A percentile compares a stretch with the other conserved stretches of the same genome.
These are phyloP conservation scores for Cladophialophora immunda DNA, from an alignment of 2,329 filamentous ascomycete species.

Conservation along the genomic window DNA sequence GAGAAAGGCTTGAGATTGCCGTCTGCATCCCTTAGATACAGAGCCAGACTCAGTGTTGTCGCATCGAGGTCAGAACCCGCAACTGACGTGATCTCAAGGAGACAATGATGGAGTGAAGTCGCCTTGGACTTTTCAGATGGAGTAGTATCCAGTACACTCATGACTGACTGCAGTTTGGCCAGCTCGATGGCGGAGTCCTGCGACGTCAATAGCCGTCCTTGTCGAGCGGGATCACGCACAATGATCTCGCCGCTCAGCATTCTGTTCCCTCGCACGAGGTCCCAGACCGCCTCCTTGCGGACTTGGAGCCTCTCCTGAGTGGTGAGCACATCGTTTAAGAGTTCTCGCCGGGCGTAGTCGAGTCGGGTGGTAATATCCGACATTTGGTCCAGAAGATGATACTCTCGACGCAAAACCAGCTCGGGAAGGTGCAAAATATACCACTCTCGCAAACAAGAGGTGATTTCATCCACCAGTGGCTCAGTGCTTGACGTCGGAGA, in stretches of 20 bases:
- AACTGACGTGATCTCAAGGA: slow-evolving; percentile 85
- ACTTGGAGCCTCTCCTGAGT: slow-evolving; percentile 80
- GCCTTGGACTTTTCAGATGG: slow-evolving; percentile 74
- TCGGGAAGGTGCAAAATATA: slow-evolving; percentile 97
- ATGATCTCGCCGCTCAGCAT: slow-evolving; percentile 93
- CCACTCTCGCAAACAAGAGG: slow-evolving; percentile 96
- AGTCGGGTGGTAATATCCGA: slow-evolving; percentile 82
- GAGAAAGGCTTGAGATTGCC: slow-evolving; percentile 74
- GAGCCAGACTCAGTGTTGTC: slow-evolving; percentile 77
- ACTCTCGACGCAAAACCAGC: slow-evolving; percentile 82
- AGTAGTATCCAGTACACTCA: slow-evolving; percentile 90
- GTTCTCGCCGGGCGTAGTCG: slow-evolving; percentile 84
- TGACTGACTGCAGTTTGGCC: slow-evolving; percentile 89
- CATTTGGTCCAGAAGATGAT: slow-evolving; percentile 80
- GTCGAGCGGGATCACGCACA: slow-evolving; percentile 84
- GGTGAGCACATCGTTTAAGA: slow-evolving; percentile 93
- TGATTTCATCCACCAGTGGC: slow-evolving; percentile 95
- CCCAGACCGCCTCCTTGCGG: slow-evolving; percentile 93
- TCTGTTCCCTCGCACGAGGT: slow-evolving; percentile 92
- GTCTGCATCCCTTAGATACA: slow-evolving; percentile 75
- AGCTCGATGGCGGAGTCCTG: slow-evolving; percentile 93
- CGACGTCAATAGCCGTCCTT: slow-evolving; percentile 85
- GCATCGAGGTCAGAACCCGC: slow-evolving; percentile 78
- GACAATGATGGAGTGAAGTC: slow-evolving; percentile 66
- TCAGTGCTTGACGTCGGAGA: slow-evolving; percentile 88